phyloP scores from a whole-genome alignment of 2,329 filamentous ascomycete species.

The Xylaria sp. region DNA sequence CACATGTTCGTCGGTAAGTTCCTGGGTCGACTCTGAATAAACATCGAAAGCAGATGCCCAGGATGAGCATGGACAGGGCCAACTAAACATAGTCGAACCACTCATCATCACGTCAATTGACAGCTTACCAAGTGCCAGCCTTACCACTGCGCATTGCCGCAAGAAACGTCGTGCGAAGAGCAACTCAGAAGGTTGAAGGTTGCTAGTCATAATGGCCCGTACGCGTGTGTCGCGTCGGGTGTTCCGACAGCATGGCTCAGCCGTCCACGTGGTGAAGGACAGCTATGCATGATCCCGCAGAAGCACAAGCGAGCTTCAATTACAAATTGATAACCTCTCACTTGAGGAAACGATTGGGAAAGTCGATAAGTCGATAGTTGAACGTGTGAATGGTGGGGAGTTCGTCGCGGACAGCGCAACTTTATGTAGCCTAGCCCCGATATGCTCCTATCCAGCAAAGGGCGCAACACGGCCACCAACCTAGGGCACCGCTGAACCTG shows the following conservation, averaged over 20 bases:
- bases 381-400: too few species aligned
- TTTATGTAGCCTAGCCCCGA: too few species aligned
- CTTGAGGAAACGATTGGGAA: too few species aligned
- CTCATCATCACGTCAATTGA: background rate
- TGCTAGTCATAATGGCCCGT: background rate
- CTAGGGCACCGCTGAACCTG: background rate
- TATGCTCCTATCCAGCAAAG: too few species aligned
- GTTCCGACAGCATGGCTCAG: background rate
- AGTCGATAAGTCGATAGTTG: too few species aligned
- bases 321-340: too few species aligned
- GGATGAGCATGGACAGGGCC: background rate
- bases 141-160: background rate
- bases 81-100: background rate
- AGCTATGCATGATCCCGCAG: too few species aligned
- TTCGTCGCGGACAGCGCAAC: too few species aligned
- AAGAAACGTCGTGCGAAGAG: background rate
- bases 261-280: background rate
- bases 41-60: too few species aligned
- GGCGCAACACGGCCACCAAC: too few species aligned
- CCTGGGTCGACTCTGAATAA: background rate
- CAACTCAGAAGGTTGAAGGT: background rate
- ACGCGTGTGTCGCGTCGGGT: background rate
- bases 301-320: too few species aligned
- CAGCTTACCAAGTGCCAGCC: background rate
- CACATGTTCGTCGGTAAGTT: background rate